Evolutionary conservation across 169 alveolate genomes (phyloP), one percentile per base, ranked within the genome.

Genomic region (Eimeria necatrix): DNA sequence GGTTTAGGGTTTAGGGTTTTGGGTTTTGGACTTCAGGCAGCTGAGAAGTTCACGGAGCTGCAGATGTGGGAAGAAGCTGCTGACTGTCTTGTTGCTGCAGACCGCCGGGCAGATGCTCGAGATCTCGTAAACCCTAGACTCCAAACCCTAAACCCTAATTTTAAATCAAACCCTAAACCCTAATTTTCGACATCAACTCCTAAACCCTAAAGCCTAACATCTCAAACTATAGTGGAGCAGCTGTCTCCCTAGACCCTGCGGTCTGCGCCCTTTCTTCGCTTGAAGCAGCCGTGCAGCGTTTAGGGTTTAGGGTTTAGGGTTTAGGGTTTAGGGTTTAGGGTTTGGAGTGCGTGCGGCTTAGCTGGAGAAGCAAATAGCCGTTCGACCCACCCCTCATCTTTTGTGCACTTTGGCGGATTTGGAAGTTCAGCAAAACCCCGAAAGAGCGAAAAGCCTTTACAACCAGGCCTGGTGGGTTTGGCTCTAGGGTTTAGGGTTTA

Each of bases 21-120:
- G 76, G 46, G 52, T 32, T 83, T 51, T 49, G 26, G 87, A 6
- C 41, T 86, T n/a, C 95, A 96, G 91, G 99, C 99, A n/a, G 97
- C 95, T 96, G 98, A 97, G 87, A 94, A 96, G 73, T 97, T 98
- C 94, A 96, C 95, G 94, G 98, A 97, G 73, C 95, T 97, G 90
- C 95, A 96, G 73, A 95, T 98, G 97, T 98, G 98, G 97, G 99
- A 98, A 93, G 99, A 98, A 48, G 98, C 98, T 0, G 98, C 98
- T 49, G 98, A 98, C 53, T 97, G 98, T 26, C 94, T 98, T 91
- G 96, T 97, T 84, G 97, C 98, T 83, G 98, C 98, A 3, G 98
- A 97, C 51, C 96, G 98, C 71, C 84, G 98, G 48, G 96, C 96
- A n/a, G 96, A 94, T 26, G 96, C 96, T 10, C 74, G 90, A 46